Base-by-base conservation (phyloP, 352 stramenopile genomes). In the Pythium folliculosum region DNA sequence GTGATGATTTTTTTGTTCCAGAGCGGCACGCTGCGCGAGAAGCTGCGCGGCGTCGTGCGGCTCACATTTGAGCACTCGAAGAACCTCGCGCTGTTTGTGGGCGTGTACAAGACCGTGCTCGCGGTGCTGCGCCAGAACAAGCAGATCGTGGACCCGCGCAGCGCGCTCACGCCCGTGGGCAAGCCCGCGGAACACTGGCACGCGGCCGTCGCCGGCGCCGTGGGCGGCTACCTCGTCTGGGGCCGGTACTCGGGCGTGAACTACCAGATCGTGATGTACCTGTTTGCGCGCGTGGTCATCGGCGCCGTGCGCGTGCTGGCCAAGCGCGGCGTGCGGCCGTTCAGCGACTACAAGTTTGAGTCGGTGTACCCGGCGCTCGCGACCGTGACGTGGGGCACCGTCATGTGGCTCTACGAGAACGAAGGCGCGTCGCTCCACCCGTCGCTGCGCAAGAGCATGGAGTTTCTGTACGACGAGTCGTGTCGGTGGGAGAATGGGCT, bases 1-100 rank as follows among this genome's bases (percentile, higher is more conserved):
- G 89, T 97, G 62, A 97, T 97, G 89, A 90, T 94, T 66, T 90
- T 95, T 57, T 79, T 97, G 3, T 97, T 97, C 72, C 82, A 92
- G 58, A 83, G 85, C 49, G 86, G 87, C 8, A 84, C 84, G 16
- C n/a, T 96, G 27, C 82, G 82, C 12, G 66, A 94, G 51, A 93
- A 95, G 69, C 70, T 96, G 23, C 81, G 70, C 17, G 76, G 77
- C 21, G 77, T 96, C 32, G 76, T 96, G 58, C 73, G 71, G 14
- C 76, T 96, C 22, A 97, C 89, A 27, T 95, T 81, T 51, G 89
- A 97, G 65, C 89, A 97, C 76, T 86, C 81, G 43, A 95, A 92
- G 59, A 95, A 95, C 69, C 66, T 97, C 59, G 89, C 88, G 9
- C 72, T 93, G 13, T 97, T 96, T 54, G 88, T 95, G n/a, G 89